Base-by-base conservation (phyloP, 768 basidiomycete genomes). In the Rhizopogon salebrosus region DNA sequence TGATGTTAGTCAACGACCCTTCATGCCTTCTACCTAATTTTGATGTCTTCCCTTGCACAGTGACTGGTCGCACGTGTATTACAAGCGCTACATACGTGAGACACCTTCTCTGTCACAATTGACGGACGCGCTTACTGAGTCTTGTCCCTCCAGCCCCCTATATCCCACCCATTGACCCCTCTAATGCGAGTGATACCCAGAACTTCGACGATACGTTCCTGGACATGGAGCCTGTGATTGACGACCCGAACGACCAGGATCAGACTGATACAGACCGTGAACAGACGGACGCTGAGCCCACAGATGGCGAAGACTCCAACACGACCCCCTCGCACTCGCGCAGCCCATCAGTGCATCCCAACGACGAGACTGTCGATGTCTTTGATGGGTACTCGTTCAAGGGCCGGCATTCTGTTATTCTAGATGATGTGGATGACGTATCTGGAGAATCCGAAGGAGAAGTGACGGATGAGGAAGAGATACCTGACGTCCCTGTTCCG, bases 141-240 rank as follows among this genome's bases (percentile, higher is more conserved):
- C 23, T 27, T 48, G 52, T 53, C 43, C 50, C 49, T 52, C 16
- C 59, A 92, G 90, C 93, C 72, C 92, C 92, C 39, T 93, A 94
- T 77, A 92, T 93, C 64, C 92, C 92, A 14, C 88, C 88, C 27
- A 91, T 93, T 64, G 91, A 95, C 66, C 88, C 90, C 20, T 82
- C 82, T 39, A 92, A 95, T 71, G 94, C 94, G 55, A 85, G 86
- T 62, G 97, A 99, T 79, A 95, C 92, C 59, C 91, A 92, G 68
- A 98, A 98, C 72, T 99, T 98, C 69, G 95, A 98, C 69, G 91
- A 95, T 57, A 86, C 91, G 37, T 98, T 97, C 83, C 79, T 98
- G 54, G 90, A 90, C 64, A 95, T 98, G 90, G 87, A 89, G 58
- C 92, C 94, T 22, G 85, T 90, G 43, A 83, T 98, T 56, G 89